Evolutionary conservation across 2,329 filamentous ascomycete species (phyloP).

Genomic region (Calonectria leucothoes): DNA sequence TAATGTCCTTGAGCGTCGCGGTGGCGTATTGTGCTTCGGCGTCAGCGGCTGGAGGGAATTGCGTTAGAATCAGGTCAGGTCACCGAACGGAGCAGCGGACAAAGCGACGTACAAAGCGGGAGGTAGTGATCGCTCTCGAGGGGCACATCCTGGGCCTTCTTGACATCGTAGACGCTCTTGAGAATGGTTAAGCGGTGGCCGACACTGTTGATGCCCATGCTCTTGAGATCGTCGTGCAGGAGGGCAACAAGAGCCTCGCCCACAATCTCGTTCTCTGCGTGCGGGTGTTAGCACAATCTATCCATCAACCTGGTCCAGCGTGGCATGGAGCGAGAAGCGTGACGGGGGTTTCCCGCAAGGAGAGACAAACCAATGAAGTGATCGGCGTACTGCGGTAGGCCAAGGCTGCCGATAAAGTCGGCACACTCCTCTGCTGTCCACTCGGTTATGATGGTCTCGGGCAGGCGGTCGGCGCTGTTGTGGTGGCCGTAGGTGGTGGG

Average conservation of each 20-base stretch:
- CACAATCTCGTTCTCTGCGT: slow-evolving; percentile 89
- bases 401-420: slow-evolving; percentile 85
- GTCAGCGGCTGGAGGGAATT: slow-evolving; percentile 79
- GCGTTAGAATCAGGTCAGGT: slow-evolving; percentile 36
- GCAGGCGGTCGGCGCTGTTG: slow-evolving; percentile 72
- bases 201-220: slow-evolving; percentile 92
- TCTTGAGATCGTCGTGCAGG: slow-evolving; percentile 92
- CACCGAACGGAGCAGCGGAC: slow-evolving; percentile 23
- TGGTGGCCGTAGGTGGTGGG: slow-evolving; percentile 82
- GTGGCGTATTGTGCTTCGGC: slow-evolving; percentile 86
- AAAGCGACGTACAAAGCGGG: slow-evolving; percentile 76
- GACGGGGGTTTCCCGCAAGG: neutral
- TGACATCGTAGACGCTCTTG: slow-evolving; percentile 96
- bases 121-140: slow-evolving; percentile 95
- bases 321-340: neutral
- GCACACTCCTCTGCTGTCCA: slow-evolving; percentile 91
- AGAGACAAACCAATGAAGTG: slow-evolving; percentile 79
- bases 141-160: slow-evolving; percentile 91
- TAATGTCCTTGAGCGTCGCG: slow-evolving; percentile 93
- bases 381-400: slow-evolving; percentile 84
- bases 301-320: neutral
- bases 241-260: slow-evolving; percentile 91
- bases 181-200: slow-evolving; percentile 95
- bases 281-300: neutral
- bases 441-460: slow-evolving; percentile 80